These are phyloP conservation scores for Gillenia trifoliata DNA, from an alignment of 306 rosid species.

Conservation along the genomic window DNA sequence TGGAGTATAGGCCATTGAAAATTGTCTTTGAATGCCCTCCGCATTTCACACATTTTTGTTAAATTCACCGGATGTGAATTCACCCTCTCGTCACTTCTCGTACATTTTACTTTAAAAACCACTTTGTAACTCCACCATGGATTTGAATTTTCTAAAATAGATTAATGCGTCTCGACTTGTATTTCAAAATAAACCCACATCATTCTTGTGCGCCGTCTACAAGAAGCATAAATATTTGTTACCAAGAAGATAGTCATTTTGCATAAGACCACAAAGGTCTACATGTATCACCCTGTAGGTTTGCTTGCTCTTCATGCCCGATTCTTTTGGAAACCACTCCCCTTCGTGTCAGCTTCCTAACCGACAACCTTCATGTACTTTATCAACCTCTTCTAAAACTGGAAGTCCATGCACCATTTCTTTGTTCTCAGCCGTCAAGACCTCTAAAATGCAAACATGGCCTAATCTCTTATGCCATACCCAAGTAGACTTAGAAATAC, in stretches of 20 bases:
- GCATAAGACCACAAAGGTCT: not conserved
- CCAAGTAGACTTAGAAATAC: too few species aligned
- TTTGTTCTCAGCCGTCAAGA: too few species aligned
- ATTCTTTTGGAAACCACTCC: not conserved
- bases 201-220: not conserved
- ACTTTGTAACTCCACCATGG: not conserved
- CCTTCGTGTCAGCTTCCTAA: not conserved
- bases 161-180: not conserved
- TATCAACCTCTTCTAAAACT: too few species aligned
- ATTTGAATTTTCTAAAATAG: not conserved
- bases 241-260: not conserved
- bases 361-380: too few species aligned
- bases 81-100: not conserved
- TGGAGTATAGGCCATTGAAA: not conserved
- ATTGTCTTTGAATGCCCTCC: not conserved
- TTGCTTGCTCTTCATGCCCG: not conserved
- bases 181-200: not conserved
- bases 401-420: too few species aligned
- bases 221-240: not conserved
- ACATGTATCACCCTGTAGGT: not conserved
- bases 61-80: not conserved
- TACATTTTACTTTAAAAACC: not conserved
- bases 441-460: too few species aligned
- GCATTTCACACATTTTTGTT: slow-evolving; percentile 6
- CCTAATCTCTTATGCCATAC: too few species aligned